These are phyloP conservation scores for Brasenia schreberi DNA, from an alignment of 164 flowering plant genomes.

Conservation along the genomic window DNA sequence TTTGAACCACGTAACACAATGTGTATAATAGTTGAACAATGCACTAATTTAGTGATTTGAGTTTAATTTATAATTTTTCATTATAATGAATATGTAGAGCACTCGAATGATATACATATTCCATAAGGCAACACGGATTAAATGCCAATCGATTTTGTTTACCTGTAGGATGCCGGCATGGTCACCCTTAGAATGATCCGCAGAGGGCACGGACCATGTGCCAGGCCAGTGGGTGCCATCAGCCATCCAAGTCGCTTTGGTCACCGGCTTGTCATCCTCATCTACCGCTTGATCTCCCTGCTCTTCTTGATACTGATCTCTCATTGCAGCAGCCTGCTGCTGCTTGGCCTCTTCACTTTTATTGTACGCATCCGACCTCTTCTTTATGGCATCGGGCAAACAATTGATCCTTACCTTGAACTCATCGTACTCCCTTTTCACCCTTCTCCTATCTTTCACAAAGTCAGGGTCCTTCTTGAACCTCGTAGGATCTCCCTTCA, in stretches of 20 bases:
- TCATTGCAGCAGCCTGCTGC: conserved; percentile 7
- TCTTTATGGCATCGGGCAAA: conserved; percentile 57
- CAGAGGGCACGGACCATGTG: conserved; percentile 38
- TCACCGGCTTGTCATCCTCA: conserved; percentile 14
- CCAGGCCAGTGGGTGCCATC: conserved; percentile 93
- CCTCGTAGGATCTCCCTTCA: conserved; percentile 69
- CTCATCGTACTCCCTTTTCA: conserved; percentile 77
- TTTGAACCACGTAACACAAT: too few species aligned
- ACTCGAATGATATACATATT: too few species aligned
- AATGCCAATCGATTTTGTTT: too few species aligned
- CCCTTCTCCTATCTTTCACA: conserved; percentile 58
- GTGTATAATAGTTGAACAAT: too few species aligned
- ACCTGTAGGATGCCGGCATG: conserved; percentile 79
- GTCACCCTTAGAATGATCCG: conserved; percentile 65
- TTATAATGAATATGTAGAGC: too few species aligned
- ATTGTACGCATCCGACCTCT: conserved; percentile 76
- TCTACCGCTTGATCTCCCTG: conserved; percentile 9
- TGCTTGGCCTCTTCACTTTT: conserved; percentile 77
- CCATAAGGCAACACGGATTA: too few species aligned
- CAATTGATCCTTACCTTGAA: conserved; percentile 75
- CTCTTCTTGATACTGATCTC: background rate
- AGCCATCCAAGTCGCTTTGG: conserved; percentile 85
- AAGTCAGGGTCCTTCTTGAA: conserved; percentile 57
- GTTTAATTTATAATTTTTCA: too few species aligned
- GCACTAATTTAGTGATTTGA: too few species aligned